A percentile compares a stretch with the other conserved stretches of the same genome.
These are phyloP conservation scores for Cordyceps militaris DNA, from an alignment of 2,329 filamentous ascomycete genomes.

Conservation along the genomic window DNA sequence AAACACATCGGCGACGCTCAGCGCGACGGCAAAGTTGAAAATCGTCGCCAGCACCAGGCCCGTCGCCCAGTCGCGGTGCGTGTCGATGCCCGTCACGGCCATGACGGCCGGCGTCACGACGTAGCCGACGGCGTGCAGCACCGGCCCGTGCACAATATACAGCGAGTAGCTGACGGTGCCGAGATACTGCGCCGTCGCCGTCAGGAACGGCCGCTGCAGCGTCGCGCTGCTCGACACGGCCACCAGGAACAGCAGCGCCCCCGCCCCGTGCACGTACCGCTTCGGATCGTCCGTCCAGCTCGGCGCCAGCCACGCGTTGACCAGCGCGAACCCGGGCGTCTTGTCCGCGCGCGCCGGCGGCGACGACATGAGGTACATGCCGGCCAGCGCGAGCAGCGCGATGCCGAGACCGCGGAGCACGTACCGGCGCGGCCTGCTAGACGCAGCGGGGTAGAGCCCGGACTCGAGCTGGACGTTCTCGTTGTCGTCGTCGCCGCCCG, in stretches of 20 bases:
- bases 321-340: not conserved
- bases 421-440: not conserved
- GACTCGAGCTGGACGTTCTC: not conserved
- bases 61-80: not conserved
- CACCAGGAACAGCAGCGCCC: constrained; percentile 4
- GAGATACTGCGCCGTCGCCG: constrained; percentile 8
- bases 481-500: not conserved
- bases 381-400: not conserved
- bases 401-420: not conserved
- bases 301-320: not conserved
- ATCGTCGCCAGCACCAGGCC: not conserved
- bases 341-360: not conserved
- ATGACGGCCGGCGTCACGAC: not conserved
- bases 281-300: not conserved
- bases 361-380: constrained; percentile 8
- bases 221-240: not conserved
- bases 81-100: not conserved
- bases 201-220: constrained; percentile 10
- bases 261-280: constrained; percentile 7
- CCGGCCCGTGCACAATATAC: constrained; percentile 12
- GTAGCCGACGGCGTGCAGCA: constrained; percentile 10
- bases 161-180: constrained; percentile 12
- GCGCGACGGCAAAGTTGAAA: not conserved
- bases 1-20: constrained; percentile 9
- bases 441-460: not conserved